Evolutionary conservation across 2,329 filamentous ascomycete genomes (phyloP).

Genomic region (Neopestalotiopsis rosae): DNA sequence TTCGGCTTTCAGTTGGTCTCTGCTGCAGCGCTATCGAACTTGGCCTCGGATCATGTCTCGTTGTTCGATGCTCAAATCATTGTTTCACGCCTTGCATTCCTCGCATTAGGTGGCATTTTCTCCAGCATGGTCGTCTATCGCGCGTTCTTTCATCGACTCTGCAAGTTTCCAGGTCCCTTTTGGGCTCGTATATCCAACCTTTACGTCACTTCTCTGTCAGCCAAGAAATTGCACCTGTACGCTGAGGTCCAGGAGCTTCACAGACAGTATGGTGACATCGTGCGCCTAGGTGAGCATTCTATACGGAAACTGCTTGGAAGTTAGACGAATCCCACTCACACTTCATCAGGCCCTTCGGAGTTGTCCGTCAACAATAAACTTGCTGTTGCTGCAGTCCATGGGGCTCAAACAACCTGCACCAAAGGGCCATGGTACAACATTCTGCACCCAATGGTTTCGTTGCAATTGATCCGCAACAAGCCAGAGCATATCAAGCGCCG

Average conservation of each 20-base stretch:
- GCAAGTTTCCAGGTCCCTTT: constrained; percentile 17
- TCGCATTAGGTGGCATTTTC: constrained; percentile 3
- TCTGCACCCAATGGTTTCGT: constrained; percentile 6
- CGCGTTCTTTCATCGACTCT: constrained; percentile 15
- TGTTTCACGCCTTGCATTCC: neutral
- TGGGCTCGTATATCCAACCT: constrained; percentile 13
- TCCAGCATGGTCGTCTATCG: constrained; percentile 18
- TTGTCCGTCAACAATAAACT: neutral
- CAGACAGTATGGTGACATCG: constrained; percentile 42
- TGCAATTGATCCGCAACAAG: constrained; percentile 5
- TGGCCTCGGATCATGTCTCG: neutral
- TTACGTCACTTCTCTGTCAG: constrained; percentile 1
- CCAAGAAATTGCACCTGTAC: constrained; percentile 14
- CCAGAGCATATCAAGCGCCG: neutral
- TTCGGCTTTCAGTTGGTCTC: neutral
- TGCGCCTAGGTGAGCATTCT: constrained; percentile 40
- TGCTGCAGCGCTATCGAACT: neutral
- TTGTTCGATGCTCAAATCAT: neutral
- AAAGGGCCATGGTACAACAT: constrained; percentile 14
- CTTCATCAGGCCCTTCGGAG: constrained; percentile 3
- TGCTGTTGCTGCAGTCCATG: neutral
- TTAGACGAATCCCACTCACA: neutral
- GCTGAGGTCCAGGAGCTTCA: constrained; percentile 26
- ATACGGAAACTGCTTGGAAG: neutral
- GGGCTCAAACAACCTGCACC: constrained; percentile 4